Evolutionary conservation across 2,329 filamentous ascomycete species (phyloP).

Genomic region (Pseudofabraea citricarpa): DNA sequence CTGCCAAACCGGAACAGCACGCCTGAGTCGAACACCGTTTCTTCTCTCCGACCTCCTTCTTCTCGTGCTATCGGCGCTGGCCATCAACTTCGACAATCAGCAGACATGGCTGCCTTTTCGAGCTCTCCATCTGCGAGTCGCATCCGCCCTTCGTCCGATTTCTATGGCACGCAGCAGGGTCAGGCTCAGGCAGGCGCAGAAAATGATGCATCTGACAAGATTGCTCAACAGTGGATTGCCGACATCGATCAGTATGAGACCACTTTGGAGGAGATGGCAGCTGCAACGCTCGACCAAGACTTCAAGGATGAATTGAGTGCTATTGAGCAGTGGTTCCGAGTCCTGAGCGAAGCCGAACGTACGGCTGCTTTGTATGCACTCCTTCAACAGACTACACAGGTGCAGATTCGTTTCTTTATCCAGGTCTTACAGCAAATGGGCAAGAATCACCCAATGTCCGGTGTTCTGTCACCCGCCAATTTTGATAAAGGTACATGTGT

Average conservation of each 20-base stretch:
- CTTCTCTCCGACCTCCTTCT: conserved; percentile 75
- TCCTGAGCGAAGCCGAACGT: conserved; percentile 92
- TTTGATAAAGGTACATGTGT: conserved; percentile 87
- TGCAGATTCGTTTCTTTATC: conserved; percentile 98
- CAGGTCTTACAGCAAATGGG: conserved; percentile 99
- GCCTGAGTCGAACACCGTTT: conserved; percentile 79
- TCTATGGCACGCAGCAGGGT: conserved; percentile 72
- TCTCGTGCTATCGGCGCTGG: conserved; percentile 73
- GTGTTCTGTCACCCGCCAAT: conserved; percentile 87
- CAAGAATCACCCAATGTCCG: conserved; percentile 95
- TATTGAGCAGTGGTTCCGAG: conserved; percentile 99
- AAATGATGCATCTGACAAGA: conserved; percentile 80
- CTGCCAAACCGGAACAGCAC: conserved; percentile 85
- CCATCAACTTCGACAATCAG: conserved; percentile 87
- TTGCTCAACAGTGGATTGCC: conserved; percentile 96
- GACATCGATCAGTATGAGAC: conserved; percentile 99
- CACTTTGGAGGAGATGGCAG: conserved; percentile 98
- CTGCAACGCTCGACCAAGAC: conserved; percentile 96
- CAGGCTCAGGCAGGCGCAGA: conserved; percentile 66
- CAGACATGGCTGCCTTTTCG: conserved; percentile 85
- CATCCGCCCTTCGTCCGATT: conserved; percentile 91
- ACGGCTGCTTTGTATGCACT: conserved; percentile 94
- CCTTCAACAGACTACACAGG: conserved; percentile 96
- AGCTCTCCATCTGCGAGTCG: conserved; percentile 66
- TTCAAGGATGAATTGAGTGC: conserved; percentile 99